phyloP scores from a whole-genome alignment of 352 stramenopile genomes.

The Phytophthora megakarya region DNA sequence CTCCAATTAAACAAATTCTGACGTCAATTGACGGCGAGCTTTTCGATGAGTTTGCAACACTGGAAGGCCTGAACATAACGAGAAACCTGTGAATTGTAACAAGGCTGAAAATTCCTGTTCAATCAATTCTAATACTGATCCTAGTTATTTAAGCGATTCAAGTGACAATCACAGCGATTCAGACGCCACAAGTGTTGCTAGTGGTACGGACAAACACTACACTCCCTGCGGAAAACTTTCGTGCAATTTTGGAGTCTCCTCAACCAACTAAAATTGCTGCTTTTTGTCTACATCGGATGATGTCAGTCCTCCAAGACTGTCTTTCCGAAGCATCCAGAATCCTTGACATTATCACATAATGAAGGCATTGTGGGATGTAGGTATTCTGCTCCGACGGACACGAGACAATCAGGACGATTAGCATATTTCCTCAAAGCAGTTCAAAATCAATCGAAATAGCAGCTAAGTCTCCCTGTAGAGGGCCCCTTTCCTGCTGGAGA shows the following conservation, averaged over 20 bases:
- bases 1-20: not conserved
- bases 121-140: conserved; percentile 37
- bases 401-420: too few species aligned
- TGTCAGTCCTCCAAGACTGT: too few species aligned
- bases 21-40: conserved; percentile 48
- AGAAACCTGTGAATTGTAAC: not conserved
- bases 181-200: conserved; percentile 13
- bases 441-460: not conserved
- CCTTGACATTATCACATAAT: too few species aligned
- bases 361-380: too few species aligned
- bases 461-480: not conserved
- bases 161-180: conserved; percentile 38
- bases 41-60: conserved; percentile 42
- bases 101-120: conserved; percentile 34
- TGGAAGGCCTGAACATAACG: conserved; percentile 18
- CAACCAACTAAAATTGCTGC: too few species aligned
- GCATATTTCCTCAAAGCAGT: not conserved
- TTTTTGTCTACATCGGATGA: too few species aligned
- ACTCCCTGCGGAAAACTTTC: too few species aligned
- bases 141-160: too few species aligned
- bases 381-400: too few species aligned
- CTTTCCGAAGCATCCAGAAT: too few species aligned
- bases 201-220: too few species aligned
- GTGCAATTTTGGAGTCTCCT: too few species aligned
- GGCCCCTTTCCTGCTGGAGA: not conserved